Conservation (phyloP, 2,329 filamentous ascomycete genomes). For the Penicillium sp. region DNA sequence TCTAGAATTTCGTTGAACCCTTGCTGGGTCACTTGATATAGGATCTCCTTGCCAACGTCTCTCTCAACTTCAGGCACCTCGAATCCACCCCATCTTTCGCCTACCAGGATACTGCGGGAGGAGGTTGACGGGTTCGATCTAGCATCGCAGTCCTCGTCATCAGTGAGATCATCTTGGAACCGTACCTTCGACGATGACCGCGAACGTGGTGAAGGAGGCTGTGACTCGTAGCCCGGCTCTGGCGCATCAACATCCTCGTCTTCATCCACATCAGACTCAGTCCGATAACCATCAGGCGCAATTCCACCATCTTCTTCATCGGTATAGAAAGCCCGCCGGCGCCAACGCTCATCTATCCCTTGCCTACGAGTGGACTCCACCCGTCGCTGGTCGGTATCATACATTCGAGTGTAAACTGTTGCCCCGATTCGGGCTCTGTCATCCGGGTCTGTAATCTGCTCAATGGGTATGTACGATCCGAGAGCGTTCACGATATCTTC, state of each 20-base stretch:
- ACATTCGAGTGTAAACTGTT: constrained; percentile 44
- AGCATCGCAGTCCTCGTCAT: constrained; percentile 65
- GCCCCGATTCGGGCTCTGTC: constrained; percentile 48
- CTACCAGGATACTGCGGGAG: constrained; percentile 68
- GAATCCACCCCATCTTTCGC: constrained; percentile 76
- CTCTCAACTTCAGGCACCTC: constrained; percentile 79
- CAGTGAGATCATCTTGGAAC: constrained; percentile 71
- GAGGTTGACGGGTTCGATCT: constrained; percentile 75
- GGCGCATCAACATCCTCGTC: constrained; percentile 53
- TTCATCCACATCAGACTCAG: constrained; percentile 45
- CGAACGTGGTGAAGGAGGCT: constrained; percentile 60
- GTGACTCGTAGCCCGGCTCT: constrained; percentile 36
- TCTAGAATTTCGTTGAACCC: constrained; percentile 93
- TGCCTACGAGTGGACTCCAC: constrained; percentile 44
- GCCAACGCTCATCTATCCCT: constrained; percentile 73
- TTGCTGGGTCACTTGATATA: constrained; percentile 91
- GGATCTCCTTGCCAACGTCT: constrained; percentile 83
- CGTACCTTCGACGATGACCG: constrained; percentile 79
- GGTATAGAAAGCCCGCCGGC: constrained; percentile 77
- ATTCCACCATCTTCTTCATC: constrained; percentile 80
- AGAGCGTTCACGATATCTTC: constrained; percentile 50
- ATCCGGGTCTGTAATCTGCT: constrained; percentile 49
- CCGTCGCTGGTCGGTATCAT: constrained; percentile 43
- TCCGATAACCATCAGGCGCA: constrained; percentile 65
- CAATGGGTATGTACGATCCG: constrained; percentile 45